Evolutionary conservation across 73 alveolate genomes (phyloP).

Genomic region (Vitrella brassicaformis): DNA sequence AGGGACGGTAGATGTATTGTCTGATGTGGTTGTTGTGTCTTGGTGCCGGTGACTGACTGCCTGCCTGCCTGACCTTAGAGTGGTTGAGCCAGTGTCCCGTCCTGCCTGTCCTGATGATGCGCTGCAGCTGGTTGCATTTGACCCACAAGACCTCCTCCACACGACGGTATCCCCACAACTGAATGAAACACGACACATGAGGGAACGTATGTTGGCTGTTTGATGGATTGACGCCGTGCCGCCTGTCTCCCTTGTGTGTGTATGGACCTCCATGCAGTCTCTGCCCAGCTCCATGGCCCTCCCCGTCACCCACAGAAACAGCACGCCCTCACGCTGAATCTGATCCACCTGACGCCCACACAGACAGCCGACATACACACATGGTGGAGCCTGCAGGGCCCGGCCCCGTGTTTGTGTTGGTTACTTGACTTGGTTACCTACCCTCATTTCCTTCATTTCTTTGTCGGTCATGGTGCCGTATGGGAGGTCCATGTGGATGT

Average conservation of each 20-base stretch:
- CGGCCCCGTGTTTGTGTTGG: too few relatives aligned
- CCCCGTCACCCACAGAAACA: slow-evolving; percentile 95
- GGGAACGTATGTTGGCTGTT: too few relatives aligned
- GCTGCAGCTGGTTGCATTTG: slow-evolving; percentile 81
- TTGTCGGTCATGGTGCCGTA: slow-evolving; percentile 88
- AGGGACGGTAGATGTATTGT: too few relatives aligned
- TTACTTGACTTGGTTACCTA: too few relatives aligned
- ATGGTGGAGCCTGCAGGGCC: too few relatives aligned
- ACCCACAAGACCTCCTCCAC: slow-evolving; percentile 95
- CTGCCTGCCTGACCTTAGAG: too few relatives aligned
- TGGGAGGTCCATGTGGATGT: slow-evolving; percentile 90
- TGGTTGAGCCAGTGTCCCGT: slow-evolving; percentile 96
- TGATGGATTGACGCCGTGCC: too few relatives aligned
- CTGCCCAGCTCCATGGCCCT: slow-evolving; percentile 94
- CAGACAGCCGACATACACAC: too few relatives aligned
- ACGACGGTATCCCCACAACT: slow-evolving; percentile 79
- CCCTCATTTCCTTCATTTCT: slow-evolving; percentile 73
- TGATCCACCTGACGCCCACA: not conserved
- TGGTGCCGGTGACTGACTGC: too few relatives aligned
- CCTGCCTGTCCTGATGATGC: slow-evolving; percentile 89
- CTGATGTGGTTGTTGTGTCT: too few relatives aligned
- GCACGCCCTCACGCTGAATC: slow-evolving; percentile 15
- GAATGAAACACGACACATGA: not conserved
- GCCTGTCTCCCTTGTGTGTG: too few relatives aligned
- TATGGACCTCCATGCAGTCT: slow-evolving; percentile 80